These are phyloP conservation scores for Yarrowia sp. DNA, from an alignment of 805 yeast species.

Conservation along the genomic window DNA sequence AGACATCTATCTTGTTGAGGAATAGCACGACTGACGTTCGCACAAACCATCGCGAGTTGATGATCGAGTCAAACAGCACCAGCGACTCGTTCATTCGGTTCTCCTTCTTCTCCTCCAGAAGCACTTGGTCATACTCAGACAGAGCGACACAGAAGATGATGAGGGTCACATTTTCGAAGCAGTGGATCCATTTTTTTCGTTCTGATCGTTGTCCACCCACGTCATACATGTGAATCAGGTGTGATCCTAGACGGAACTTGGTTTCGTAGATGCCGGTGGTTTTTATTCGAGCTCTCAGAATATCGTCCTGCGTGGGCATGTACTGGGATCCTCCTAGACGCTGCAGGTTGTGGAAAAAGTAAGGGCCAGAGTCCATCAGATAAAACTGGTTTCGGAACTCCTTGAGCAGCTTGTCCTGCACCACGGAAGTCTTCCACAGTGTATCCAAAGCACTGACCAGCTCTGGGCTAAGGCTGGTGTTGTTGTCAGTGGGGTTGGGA, in stretches of 20 bases:
- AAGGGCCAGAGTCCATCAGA: conserved; percentile 74
- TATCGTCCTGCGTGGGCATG: conserved; percentile 72
- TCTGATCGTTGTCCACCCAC: conserved; percentile 97
- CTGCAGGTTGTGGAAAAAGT: conserved; percentile 64
- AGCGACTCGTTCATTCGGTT: conserved; percentile 80
- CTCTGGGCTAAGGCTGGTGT: conserved; percentile 50
- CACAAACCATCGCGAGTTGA: conserved; percentile 89
- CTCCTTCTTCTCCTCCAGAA: conserved; percentile 66
- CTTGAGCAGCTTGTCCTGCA: conserved; percentile 49
- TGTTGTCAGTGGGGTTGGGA: conserved; percentile 31
- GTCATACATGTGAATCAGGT: conserved; percentile 66
- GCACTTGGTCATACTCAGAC: conserved; percentile 84
- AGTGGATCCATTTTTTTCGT: conserved; percentile 95
- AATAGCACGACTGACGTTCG: conserved; percentile 83
- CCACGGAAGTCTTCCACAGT: conserved; percentile 59
- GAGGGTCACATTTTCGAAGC: conserved; percentile 88
- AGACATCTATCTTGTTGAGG: conserved; percentile 85
- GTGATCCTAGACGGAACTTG: conserved; percentile 67
- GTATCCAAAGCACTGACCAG: conserved; percentile 50
- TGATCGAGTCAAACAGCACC: conserved; percentile 82
- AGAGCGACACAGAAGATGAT: conserved; percentile 89
- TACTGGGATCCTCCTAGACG: conserved; percentile 61
- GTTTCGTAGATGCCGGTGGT: conserved; percentile 91
- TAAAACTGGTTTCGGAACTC: conserved; percentile 68
- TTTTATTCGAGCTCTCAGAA: conserved; percentile 82